phyloP scores from a whole-genome alignment of 2,329 filamentous ascomycete genomes.

The Neonectria magnoliae region DNA sequence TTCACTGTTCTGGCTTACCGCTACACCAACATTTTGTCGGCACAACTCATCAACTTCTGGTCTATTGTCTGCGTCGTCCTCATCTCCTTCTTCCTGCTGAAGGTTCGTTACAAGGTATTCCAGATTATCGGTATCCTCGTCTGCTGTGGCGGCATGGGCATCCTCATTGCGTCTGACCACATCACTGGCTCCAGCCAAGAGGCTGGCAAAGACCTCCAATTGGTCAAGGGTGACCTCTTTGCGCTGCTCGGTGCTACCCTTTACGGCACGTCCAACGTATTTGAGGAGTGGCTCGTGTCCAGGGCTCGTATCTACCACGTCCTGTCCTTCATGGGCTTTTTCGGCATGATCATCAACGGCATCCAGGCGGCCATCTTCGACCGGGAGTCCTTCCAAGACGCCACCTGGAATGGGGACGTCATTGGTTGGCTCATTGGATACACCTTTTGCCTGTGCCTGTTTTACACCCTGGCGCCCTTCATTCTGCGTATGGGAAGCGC shows the following conservation, averaged over 20 bases:
- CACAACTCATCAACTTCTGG: constrained; percentile 98
- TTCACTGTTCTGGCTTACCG: constrained; percentile 95
- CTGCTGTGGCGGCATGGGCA: constrained; percentile 89
- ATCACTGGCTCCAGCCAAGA: constrained; percentile 79
- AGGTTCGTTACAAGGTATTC: constrained; percentile 87
- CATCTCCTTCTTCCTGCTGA: constrained; percentile 83
- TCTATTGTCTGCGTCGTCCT: constrained; percentile 92
- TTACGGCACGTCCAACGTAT: constrained; percentile 91
- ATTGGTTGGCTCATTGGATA: constrained; percentile 90
- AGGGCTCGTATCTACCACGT: constrained; percentile 92
- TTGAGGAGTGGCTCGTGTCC: constrained; percentile 93
- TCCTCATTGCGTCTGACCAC: constrained; percentile 88
- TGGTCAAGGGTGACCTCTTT: constrained; percentile 92
- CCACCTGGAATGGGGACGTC: constrained; percentile 73
- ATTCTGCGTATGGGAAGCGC: constrained; percentile 90
- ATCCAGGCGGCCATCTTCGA: constrained; percentile 93
- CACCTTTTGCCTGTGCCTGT: constrained; percentile 82
- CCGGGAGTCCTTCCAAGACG: constrained; percentile 72
- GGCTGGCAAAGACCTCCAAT: constrained; percentile 63
- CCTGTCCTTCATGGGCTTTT: constrained; percentile 88
- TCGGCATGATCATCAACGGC: constrained; percentile 90
- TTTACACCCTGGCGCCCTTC: constrained; percentile 88
- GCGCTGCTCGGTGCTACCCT: constrained; percentile 88
- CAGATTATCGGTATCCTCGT: constrained; percentile 89
- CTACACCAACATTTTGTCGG: constrained; percentile 90